Base-by-base conservation (phyloP, 768 basidiomycete genomes). In the Lactifluus piperatus region DNA sequence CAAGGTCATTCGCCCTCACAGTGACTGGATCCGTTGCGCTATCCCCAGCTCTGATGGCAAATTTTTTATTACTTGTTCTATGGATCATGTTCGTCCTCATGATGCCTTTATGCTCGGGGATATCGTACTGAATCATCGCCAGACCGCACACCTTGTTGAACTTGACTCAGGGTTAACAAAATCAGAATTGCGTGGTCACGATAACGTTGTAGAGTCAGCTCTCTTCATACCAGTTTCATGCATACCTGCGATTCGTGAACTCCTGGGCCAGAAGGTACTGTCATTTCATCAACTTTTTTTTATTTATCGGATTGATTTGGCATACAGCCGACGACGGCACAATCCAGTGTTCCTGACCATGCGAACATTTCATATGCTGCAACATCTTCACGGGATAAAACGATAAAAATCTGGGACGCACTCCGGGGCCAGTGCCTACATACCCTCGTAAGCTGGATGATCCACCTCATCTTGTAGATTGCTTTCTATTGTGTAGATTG, bases 61-160 rank as follows among this genome's bases (percentile, higher is more conserved):
- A 44, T 71, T 77, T 64, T 67, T 81, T 24, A 72, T 77, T 26
- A 81, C 76, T 59, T 77, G 77, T 53, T 81, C 78, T 1, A 79
- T 75, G 56, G 81, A 83, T 66, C 80, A 82, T 60, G 81, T 81
- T 49, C 51, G 78, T 68, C 29, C 24, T 18, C 18, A 22, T 30
- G 26, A 6, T 6, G 11, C 20, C 50, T 52, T 37, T 41, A 8
- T 52, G 18, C 4, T 32, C 27, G 6, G 50, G 16, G 29, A 32
- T 47, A 16, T 56, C 37, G 24, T 16, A 37, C 44, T 45, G 26
- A 52, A 6, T 36, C 9, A 30, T 26, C 39, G 10, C 11, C 66
- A 83, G 81, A 81, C 82, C 5, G 72, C 80, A 4, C 72, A 77
- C 16, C 66, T 83, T 62, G 79, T 78, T 72, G 81, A 82, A 46